phyloP scores from a whole-genome alignment of 805 yeast genomes.

The Metschnikowia bowlesiae region DNA sequence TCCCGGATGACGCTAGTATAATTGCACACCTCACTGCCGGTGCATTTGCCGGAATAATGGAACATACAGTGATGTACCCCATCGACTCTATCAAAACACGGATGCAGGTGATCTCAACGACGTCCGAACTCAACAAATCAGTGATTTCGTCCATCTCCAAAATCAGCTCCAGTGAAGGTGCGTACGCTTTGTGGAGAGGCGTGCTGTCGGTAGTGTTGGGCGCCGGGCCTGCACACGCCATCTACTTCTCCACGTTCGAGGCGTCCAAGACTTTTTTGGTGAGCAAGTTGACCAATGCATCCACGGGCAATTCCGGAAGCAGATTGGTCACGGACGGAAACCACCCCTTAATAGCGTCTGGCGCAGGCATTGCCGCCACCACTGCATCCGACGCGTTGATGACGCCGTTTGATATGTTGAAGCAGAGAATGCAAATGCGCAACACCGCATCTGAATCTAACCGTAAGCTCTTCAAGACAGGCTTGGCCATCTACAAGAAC shows the following conservation, averaged over 20 bases:
- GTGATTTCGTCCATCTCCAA: constrained; percentile 65
- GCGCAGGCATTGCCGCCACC: constrained; percentile 90
- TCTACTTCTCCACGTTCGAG: constrained; percentile 93
- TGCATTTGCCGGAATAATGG: constrained; percentile 99
- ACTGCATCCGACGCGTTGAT: constrained; percentile 90
- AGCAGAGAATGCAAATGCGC: constrained; percentile 82
- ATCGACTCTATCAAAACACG: constrained; percentile 94
- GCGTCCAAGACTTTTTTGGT: constrained; percentile 59
- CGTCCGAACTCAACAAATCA: constrained; percentile 28
- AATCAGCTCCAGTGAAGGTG: constrained; percentile 86
- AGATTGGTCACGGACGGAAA: constrained; percentile 54
- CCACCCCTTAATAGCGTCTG: constrained; percentile 78
- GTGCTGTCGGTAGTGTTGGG: constrained; percentile 88
- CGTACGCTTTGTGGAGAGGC: constrained; percentile 87
- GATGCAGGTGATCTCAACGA: constrained; percentile 62
- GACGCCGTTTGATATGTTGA: constrained; percentile 95
- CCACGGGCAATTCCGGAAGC: constrained; percentile 29
- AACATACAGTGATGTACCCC: constrained; percentile 95
- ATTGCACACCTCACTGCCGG: constrained; percentile 85
- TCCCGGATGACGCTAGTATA: constrained; percentile 82
- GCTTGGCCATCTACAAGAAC: constrained; percentile 45
- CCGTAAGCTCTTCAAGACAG: constrained; percentile 30
- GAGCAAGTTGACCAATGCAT: constrained; percentile 33
- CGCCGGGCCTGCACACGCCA: constrained; percentile 99
- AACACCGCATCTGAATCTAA: constrained; percentile 23